Base-by-base conservation (phyloP, 305 asterid species). In the Solanum hybrid region DNA sequence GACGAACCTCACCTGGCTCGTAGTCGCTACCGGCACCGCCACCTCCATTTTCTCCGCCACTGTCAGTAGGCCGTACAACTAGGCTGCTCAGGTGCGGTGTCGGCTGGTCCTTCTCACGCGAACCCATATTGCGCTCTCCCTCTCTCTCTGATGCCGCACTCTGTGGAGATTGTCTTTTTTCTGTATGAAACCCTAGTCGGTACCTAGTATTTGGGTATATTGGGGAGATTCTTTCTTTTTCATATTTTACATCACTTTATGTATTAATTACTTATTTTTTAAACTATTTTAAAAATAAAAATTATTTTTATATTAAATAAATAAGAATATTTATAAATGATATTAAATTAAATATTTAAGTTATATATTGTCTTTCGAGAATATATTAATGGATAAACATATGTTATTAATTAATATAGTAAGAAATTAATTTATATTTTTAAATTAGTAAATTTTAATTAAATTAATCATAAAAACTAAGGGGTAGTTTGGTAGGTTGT, bases 1-100 rank as follows among this genome's bases (percentile, higher is more conserved):
- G 97, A 87, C 98, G 99, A 89, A 97, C 98, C 92, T 97, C 99
- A 20, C 98, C 99, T 51, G 98, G 97, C 89, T 97, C 99, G 93
- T 94, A 97, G 72, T 97, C 99, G 94, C 93, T 92, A 31, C 91
- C 93, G 27, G 79, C 93, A 27, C 92, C 93, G 73, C 88, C 90
- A 82, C 92, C 96, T 17, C 91, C 92, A 16, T 91, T 94, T 37
- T 91, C 96, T 12, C 92, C 95, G 36, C 91, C 92, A 92, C 89
- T 93, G 66, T 93, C 96, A 60, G 97, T 60, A 17, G 98, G 93
- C 24, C 99, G 97, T 5, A 97, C 94, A 40, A 97, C 97, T 35
- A 97, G 98, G 93, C 99, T 97, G 91, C 99, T 96, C 91, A 97
- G 96, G 89, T 94, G 98, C 64, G 96, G 95, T 89, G 97, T 79